A percentile compares a stretch with the other conserved stretches of the same genome.
These are phyloP conservation scores for Aurinia saxatilis DNA, from an alignment of 345 rosid genomes.

Conservation along the genomic window DNA sequence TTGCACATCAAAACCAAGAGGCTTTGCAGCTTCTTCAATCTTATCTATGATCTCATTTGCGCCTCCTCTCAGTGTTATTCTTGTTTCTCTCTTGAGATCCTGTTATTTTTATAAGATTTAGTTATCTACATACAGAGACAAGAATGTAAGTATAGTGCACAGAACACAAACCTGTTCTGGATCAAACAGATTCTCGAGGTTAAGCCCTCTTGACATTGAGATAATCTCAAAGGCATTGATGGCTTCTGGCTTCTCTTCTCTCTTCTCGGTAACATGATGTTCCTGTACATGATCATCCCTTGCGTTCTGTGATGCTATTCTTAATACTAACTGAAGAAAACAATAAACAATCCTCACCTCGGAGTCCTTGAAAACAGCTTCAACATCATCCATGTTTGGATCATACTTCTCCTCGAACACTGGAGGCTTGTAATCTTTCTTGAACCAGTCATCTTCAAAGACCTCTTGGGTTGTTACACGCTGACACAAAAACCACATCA, in stretches of 20 bases:
- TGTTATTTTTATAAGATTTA: not conserved
- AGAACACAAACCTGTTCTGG: conserved; percentile 60
- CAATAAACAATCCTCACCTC: conserved; percentile 36
- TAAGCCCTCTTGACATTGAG: conserved; percentile 84
- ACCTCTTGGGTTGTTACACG: conserved; percentile 79
- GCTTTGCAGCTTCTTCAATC: conserved; percentile 89
- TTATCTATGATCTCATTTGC: conserved; percentile 80
- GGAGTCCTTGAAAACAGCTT: conserved; percentile 89
- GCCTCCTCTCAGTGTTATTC: conserved; percentile 70
- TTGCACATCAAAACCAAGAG: conserved; percentile 86
- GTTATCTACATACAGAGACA: not conserved
- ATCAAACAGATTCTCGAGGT: conserved; percentile 78
- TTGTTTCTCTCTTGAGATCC: conserved; percentile 87
- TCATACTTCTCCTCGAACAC: conserved; percentile 70
- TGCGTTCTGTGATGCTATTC: not conserved
- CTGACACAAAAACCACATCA: conserved; percentile 35
- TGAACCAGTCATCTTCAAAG: conserved; percentile 86
- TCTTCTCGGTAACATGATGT: conserved; percentile 79
- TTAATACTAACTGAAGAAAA: not conserved
- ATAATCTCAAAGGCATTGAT: conserved; percentile 95
- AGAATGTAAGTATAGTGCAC: not conserved
- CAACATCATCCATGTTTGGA: conserved; percentile 72
- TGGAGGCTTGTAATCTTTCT: conserved; percentile 74
- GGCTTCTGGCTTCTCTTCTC: conserved; percentile 70
- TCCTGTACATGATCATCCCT: conserved; percentile 39